Conservation (phyloP, 495 filamentous ascomycete genomes). For the Penicillium samsonianum region DNA sequence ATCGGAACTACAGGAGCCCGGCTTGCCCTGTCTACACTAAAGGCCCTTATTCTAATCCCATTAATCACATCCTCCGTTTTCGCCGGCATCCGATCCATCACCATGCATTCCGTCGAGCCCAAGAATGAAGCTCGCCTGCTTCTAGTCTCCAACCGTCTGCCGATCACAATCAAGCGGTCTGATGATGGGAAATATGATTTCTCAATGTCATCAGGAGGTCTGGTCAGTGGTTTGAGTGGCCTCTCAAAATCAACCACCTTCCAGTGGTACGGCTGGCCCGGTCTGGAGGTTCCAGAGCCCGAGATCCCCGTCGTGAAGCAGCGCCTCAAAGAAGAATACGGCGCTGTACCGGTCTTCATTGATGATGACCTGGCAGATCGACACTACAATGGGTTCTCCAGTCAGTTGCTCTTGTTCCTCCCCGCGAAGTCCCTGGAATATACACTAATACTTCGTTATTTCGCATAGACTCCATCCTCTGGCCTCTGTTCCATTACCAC, state of each 20-base stretch:
- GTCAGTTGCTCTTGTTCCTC: slow-evolving; percentile 49
- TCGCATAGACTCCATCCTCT: slow-evolving; percentile 83
- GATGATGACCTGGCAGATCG: slow-evolving; percentile 76
- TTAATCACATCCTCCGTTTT: background rate
- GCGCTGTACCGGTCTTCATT: slow-evolving; percentile 74
- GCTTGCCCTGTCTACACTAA: background rate
- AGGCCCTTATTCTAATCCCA: background rate
- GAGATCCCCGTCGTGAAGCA: slow-evolving; percentile 64
- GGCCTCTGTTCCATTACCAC: slow-evolving; percentile 98
- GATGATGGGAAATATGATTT: slow-evolving; percentile 84
- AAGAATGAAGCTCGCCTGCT: slow-evolving; percentile 58
- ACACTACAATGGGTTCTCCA: slow-evolving; percentile 86
- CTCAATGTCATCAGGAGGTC: slow-evolving; percentile 91
- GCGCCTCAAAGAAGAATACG: slow-evolving; percentile 70
- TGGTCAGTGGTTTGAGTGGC: slow-evolving; percentile 88
- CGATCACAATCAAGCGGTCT: slow-evolving; percentile 90
- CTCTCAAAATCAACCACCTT: slow-evolving; percentile 89
- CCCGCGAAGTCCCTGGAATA: background rate
- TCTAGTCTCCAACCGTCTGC: slow-evolving; percentile 89
- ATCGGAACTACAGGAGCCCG: background rate
- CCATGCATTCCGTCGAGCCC: slow-evolving; percentile 39
- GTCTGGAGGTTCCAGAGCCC: slow-evolving; percentile 75
- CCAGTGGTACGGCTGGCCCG: slow-evolving; percentile 98
- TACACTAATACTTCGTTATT: slow-evolving; percentile 3
- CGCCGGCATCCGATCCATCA: slow-evolving; percentile 5